Conservation (phyloP, 208 protist species). For the Herpetomonas samuelpessoai region DNA sequence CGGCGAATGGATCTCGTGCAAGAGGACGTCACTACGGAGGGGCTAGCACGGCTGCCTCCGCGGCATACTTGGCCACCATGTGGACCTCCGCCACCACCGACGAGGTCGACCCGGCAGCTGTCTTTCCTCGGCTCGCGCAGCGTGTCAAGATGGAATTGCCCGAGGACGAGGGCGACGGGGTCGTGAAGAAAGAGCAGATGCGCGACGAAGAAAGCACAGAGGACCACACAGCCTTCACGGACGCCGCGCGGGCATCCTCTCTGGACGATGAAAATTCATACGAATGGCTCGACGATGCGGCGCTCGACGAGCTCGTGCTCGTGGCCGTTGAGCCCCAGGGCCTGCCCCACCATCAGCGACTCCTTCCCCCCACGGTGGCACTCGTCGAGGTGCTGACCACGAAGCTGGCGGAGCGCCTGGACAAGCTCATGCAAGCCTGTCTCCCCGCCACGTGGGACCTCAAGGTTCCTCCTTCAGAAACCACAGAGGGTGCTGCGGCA, state of each 20-base stretch:
- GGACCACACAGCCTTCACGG: background rate
- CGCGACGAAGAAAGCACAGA: background rate
- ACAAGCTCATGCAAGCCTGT: conserved; percentile 14
- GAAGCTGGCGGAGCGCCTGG: conserved; percentile 10
- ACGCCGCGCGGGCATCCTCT: too few relatives aligned
- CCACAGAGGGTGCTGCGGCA: conserved; percentile 6
- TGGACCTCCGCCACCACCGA: background rate
- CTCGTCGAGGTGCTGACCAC: conserved; percentile 22
- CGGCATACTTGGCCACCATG: background rate
- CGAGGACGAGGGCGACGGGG: background rate
- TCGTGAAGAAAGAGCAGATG: background rate
- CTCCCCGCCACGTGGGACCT: background rate
- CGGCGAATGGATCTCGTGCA: too few relatives aligned
- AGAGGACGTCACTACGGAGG: too few relatives aligned
- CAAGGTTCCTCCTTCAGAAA: background rate
- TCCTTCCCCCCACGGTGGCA: conserved; percentile 43
- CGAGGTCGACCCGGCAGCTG: background rate
- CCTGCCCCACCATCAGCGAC: conserved; percentile 43
- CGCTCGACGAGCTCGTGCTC: conserved; percentile 58
- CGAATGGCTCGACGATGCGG: conserved; percentile 33
- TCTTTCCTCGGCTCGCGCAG: background rate
- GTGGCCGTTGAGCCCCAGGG: conserved; percentile 44
- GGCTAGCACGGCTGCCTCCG: too few relatives aligned
- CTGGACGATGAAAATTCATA: background rate
- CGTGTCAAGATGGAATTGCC: background rate